These are phyloP conservation scores for Fusarium verticillioides DNA, from an alignment of 2,329 filamentous ascomycete genomes.

Conservation along the genomic window DNA sequence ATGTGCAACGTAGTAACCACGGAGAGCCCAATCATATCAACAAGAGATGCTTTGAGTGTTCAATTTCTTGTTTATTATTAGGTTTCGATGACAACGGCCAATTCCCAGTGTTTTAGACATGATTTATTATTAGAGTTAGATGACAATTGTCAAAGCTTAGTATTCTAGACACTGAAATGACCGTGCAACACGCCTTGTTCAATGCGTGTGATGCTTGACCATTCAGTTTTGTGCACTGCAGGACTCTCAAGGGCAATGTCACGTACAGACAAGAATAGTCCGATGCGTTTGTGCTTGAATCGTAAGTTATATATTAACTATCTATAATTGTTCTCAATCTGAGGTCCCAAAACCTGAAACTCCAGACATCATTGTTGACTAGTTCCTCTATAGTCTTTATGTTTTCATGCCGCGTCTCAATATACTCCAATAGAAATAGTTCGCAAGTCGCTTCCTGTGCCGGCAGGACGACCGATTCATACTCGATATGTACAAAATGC, in stretches of 20 bases:
- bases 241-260: neutral
- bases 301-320: slow-evolving; percentile 28
- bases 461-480: slow-evolving; percentile 29
- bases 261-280: neutral
- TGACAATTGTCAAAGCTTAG: neutral
- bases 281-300: neutral
- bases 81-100: neutral
- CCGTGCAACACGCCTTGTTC: slow-evolving; percentile 12
- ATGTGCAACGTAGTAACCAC: neutral
- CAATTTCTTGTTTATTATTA: slow-evolving; percentile 15
- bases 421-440: slow-evolving; percentile 18
- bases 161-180: slow-evolving; percentile 12
- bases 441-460: slow-evolving; percentile 17
- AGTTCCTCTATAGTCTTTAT: slow-evolving; percentile 23
- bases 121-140: neutral
- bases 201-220: neutral
- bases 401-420: slow-evolving; percentile 33
- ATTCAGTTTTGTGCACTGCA: slow-evolving; percentile 8
- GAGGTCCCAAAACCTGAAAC: slow-evolving; percentile 21
- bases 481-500: slow-evolving; percentile 33
- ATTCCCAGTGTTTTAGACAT: neutral
- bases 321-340: slow-evolving; percentile 32
- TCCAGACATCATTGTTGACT: slow-evolving; percentile 19
- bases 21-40: neutral
- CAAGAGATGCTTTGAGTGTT: neutral